Evolutionary conservation across 352 stramenopile genomes (phyloP).

Genomic region (Phytopythium sindhum): DNA sequence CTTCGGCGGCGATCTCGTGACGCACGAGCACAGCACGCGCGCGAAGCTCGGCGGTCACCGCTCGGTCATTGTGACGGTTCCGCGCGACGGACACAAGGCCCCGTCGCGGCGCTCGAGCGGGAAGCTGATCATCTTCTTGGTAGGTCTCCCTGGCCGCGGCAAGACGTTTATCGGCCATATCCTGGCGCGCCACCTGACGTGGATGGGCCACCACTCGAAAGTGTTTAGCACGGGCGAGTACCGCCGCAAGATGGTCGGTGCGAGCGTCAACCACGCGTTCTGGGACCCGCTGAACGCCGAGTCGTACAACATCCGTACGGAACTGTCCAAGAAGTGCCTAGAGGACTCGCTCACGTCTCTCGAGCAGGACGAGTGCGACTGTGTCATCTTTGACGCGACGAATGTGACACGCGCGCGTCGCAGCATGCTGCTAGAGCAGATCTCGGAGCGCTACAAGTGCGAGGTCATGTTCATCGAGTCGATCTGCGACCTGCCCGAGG

Average conservation of each 20-base stretch:
- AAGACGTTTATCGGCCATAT: conserved; percentile 88
- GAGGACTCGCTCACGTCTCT: conserved; percentile 67
- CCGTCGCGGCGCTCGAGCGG: conserved; percentile 41
- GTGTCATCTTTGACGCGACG: conserved; percentile 81
- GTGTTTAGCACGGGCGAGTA: conserved; percentile 86
- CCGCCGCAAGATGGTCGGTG: conserved; percentile 58
- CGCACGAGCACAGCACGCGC: conserved; percentile 69
- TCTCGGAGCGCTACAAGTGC: conserved; percentile 64
- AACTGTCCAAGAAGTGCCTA: conserved; percentile 67
- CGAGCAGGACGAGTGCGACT: conserved; percentile 68
- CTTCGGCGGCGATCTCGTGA: conserved; percentile 82
- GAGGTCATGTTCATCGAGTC: conserved; percentile 85
- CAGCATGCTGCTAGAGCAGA: conserved; percentile 49
- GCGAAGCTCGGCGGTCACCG: conserved; percentile 69
- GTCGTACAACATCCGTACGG: conserved; percentile 61
- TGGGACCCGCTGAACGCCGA: conserved; percentile 78
- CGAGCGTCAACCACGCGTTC: conserved; percentile 74
- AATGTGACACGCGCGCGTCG: conserved; percentile 75
- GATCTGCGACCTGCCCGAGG: conserved; percentile 63
- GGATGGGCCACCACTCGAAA: conserved; percentile 81
- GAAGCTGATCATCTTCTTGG: conserved; percentile 82
- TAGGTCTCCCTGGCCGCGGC: conserved; percentile 70
- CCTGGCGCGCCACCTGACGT: conserved; percentile 75
- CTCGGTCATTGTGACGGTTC: conserved; percentile 49
- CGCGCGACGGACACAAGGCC: conserved; percentile 23